Base-by-base conservation (phyloP, 2,329 filamentous ascomycete species). In the Clathrospora elynae region DNA sequence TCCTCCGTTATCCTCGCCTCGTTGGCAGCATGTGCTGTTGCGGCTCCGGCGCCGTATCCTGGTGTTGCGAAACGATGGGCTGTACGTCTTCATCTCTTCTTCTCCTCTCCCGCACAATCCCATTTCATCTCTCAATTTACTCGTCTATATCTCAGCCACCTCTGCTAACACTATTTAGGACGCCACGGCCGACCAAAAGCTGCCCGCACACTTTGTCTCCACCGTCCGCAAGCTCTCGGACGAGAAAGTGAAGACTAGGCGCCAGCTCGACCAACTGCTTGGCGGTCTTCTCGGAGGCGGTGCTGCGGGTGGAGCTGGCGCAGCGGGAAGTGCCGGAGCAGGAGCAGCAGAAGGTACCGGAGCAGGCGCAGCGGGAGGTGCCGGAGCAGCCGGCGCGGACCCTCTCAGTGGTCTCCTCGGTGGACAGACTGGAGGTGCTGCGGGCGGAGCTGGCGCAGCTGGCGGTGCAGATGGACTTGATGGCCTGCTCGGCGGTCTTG, bases 181-280 rank as follows among this genome's bases (percentile, higher is more conserved):
- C 34, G 55, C 55, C 9, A 53, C 49, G 16, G 41, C 37, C 22
- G 46, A 48, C 17, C 35, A 46, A 12, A 59, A 51, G 30, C 45
- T 64, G 38, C 59, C 62, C 3, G 54, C 61, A 17, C 58, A 61
- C 33, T 62, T 56, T 24, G 46, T 59, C 18, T 41, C 53, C 16
- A 51, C 55, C 1, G 42, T 62, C 14, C 57, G 57, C 12, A 40
- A 52, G 28, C 49, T 62, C 3, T 50, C 51, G 3, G 24, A 37
- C 28, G 60, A 64, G 42, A 60, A 62, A 42, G 18, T 52, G 9
- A 42, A 37, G 24, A 53, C 45, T 13, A 66, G 60, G 55, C 55
- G 62, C 5, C 57, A 64, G 40, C 57, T 62, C 20, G 61, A 62
- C 28, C 51, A 59, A 29, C 38, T 65, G 18, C 51, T 65, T 6